Evolutionary conservation across 352 stramenopile species (phyloP).

Genomic region (Thraustochytrium striatum): DNA sequence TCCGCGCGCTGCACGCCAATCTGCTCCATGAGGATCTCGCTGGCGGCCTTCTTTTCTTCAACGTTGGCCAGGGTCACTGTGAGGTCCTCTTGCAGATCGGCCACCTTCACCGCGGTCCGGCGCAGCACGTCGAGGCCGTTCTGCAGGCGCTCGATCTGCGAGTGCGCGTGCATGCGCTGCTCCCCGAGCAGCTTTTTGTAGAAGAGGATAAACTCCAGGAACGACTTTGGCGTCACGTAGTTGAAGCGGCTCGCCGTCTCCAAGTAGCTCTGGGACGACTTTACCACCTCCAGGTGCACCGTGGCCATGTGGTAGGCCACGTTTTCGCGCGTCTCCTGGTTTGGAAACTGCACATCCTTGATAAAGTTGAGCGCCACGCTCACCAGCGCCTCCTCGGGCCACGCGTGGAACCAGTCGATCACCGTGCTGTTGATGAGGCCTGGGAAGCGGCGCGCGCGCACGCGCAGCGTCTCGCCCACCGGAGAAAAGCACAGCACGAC

Average conservation of each 20-base stretch:
- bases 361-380: conserved; percentile 90
- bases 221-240: conserved; percentile 97
- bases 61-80: conserved; percentile 89
- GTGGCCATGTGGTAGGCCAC: conserved; percentile 94
- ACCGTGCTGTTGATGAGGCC: conserved; percentile 93
- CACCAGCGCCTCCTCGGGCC: conserved; percentile 91
- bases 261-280: conserved; percentile 89
- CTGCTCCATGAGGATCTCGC: conserved; percentile 85
- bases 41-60: conserved; percentile 90
- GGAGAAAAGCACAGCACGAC: conserved; percentile 95
- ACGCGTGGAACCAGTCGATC: conserved; percentile 97
- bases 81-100: conserved; percentile 91
- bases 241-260: conserved; percentile 92
- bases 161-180: conserved; percentile 88
- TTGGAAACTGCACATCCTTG: conserved; percentile 84
- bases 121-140: conserved; percentile 89
- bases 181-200: conserved; percentile 93
- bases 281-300: conserved; percentile 92
- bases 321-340: conserved; percentile 72
- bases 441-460: conserved; percentile 90
- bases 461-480: conserved; percentile 90
- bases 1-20: conserved; percentile 81
- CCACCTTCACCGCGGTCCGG: conserved; percentile 92
- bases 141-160: conserved; percentile 90
- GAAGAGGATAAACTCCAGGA: conserved; percentile 94